phyloP scores from a whole-genome alignment of 371 early-diverging fungal genomes.

The Phascolomyces articulosus region DNA sequence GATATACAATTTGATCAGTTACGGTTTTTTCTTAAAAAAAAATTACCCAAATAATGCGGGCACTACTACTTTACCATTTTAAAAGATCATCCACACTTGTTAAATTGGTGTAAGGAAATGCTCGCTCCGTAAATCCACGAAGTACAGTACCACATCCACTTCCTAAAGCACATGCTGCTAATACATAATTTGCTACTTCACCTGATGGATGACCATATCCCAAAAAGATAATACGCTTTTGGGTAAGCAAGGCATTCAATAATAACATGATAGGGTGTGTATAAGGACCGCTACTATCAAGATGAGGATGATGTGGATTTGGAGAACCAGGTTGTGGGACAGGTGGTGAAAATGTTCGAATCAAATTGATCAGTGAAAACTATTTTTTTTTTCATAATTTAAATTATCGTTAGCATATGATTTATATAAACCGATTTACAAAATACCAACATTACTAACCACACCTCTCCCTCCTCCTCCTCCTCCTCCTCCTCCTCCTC shows the following conservation, averaged over 20 bases:
- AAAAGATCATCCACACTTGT: slow-evolving; percentile 85
- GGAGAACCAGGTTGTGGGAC: slow-evolving; percentile 54
- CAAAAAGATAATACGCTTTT: slow-evolving; percentile 93
- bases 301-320: slow-evolving; percentile 84
- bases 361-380: slow-evolving; percentile 81
- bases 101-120: slow-evolving; percentile 90
- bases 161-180: slow-evolving; percentile 90
- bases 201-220: slow-evolving; percentile 90
- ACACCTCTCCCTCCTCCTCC: not conserved
- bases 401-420: not conserved
- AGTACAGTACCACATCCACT: slow-evolving; percentile 88
- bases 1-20: not conserved
- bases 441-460: no score
- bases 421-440: no score
- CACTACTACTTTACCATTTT: slow-evolving; percentile 55
- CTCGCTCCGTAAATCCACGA: slow-evolving; percentile 86
- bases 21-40: not conserved
- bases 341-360: slow-evolving; percentile 68
- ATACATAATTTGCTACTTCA: slow-evolving; percentile 91
- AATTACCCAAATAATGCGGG: not conserved
- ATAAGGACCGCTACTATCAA: slow-evolving; percentile 78
- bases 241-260: slow-evolving; percentile 86
- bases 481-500: no score
- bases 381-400: slow-evolving; percentile 64
- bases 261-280: slow-evolving; percentile 89